A percentile compares a stretch with the other conserved stretches of the same genome.
These are phyloP conservation scores for Remersonia thermophila DNA, from an alignment of 2,329 filamentous ascomycete genomes.

Conservation along the genomic window DNA sequence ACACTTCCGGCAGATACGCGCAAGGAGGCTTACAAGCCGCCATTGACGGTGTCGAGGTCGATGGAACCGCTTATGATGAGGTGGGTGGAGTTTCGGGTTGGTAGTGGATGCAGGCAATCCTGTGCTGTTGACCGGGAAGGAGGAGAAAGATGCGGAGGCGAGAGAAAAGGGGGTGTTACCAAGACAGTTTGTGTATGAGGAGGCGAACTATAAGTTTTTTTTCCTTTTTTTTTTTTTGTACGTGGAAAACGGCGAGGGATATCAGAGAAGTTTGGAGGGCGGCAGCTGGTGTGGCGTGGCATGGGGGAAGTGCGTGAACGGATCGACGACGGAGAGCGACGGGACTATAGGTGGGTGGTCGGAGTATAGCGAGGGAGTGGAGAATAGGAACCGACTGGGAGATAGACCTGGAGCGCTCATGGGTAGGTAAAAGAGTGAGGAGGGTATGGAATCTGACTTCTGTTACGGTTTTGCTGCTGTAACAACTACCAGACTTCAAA, in stretches of 20 bases:
- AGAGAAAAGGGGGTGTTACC: constrained; percentile 26
- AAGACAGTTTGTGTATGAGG: constrained; percentile 45
- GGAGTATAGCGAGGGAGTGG: constrained; percentile 2
- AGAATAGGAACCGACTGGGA: constrained; percentile 3
- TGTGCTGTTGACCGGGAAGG: too few species aligned
- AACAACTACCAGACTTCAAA: too few species aligned
- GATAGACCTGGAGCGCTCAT: background rate
- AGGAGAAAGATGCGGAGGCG: too few species aligned
- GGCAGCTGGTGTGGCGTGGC: constrained; percentile 27
- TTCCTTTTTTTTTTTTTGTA: constrained; percentile 49
- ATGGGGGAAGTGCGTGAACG: constrained; percentile 6
- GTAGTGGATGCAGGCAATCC: too few species aligned
- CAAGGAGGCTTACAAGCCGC: too few species aligned
- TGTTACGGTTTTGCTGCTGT: too few species aligned
- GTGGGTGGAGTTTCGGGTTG: too few species aligned
- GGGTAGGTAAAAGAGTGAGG: too few species aligned
- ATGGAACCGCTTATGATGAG: too few species aligned
- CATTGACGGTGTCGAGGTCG: too few species aligned
- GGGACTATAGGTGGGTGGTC: constrained; percentile 7
- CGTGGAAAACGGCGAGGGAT: constrained; percentile 34
- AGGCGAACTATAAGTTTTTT: constrained; percentile 45
- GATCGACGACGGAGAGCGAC: constrained; percentile 5
- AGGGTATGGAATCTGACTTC: too few species aligned
- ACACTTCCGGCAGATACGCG: background rate
- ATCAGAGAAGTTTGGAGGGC: constrained; percentile 36